Conservation (phyloP, 2,329 filamentous ascomycete species). For the Fusarium luffae region DNA sequence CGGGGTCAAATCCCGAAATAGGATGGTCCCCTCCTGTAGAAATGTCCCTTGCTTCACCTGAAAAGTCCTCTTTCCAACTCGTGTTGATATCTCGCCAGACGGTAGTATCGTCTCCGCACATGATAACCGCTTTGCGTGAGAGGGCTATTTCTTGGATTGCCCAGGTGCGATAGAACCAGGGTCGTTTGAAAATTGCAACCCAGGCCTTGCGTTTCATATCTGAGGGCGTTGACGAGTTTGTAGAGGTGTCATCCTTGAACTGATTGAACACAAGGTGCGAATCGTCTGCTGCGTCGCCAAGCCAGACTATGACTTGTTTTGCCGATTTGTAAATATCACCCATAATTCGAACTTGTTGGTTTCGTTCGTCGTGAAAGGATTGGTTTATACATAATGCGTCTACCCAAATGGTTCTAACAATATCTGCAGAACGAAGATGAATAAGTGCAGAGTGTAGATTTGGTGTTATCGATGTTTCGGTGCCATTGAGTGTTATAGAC, state of each 20-base stretch:
- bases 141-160: conserved; percentile 23
- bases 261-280: conserved; percentile 12
- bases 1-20: not conserved
- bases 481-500: not conserved
- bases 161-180: conserved; percentile 33
- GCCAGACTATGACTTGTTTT: conserved; percentile 18
- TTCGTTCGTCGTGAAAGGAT: conserved; percentile 11
- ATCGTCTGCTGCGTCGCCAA: conserved; percentile 4
- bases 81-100: not conserved
- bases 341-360: conserved; percentile 30
- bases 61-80: conserved; percentile 9
- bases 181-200: conserved; percentile 1
- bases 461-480: not conserved
- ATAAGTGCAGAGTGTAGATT: conserved; percentile 14
- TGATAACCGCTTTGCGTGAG: not conserved
- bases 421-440: not conserved
- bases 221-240: accelerated
- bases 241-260: not conserved
- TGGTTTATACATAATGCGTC: conserved; percentile 22
- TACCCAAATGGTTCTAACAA: conserved; percentile 6
- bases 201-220: not conserved
- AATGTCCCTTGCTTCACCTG: not conserved
- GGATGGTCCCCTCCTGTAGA: conserved; percentile 10
- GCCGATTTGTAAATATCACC: conserved; percentile 30
- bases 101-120: conserved; percentile 4